Base-by-base conservation (phyloP, 805 yeast genomes). In the baker's yeast (Saccharomyces cerevisiae) region DNA sequence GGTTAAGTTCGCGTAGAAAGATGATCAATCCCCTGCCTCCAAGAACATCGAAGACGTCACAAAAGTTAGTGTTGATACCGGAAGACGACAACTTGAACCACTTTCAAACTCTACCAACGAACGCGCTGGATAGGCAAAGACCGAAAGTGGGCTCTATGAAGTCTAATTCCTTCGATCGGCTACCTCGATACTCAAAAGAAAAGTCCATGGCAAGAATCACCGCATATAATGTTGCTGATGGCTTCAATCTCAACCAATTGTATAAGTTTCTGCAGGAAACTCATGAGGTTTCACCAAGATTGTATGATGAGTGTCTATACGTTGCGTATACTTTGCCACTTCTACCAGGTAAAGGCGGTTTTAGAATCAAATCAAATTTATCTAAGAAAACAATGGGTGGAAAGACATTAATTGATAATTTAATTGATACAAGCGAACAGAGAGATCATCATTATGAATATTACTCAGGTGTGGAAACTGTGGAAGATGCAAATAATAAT, bases 391-490 rank as follows among this genome's bases (percentile, higher is more conserved):
- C 70, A 27, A 62, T 73, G 21, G 73, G 72, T 14, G 77, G 78
- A 32, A 69, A 71, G 47, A 70, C 76, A 1, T 65, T 72, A 24
- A 84, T 91, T 81, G 97, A 91, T 67, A 80, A 82, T 48, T 73
- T 88, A 63, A 86, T 91, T 55, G 87, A 88, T 63, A 79, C 80
- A 47, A 81, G 89, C 49, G 98, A 91, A 68, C 90, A 84, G 66
- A 79, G 89, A 50, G 97, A 91, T 70, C 96, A 91, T 68, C 89
- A 90, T 68, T 91, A 84, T 68, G 97, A 91, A 67, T 91, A 88
- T 67, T 90, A 84, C 64, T 84, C 95, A 9, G 96, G 95, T 10
- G 66, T 91, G 13, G 77, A 76, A 54, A 80, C 85, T 0, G 78
- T 80, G 0, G 85, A 78, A 57, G 83, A 80, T 63, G 79, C 78